These are phyloP conservation scores for Cryphonectria japonica DNA, from an alignment of 2,329 filamentous ascomycete species.

Conservation along the genomic window DNA sequence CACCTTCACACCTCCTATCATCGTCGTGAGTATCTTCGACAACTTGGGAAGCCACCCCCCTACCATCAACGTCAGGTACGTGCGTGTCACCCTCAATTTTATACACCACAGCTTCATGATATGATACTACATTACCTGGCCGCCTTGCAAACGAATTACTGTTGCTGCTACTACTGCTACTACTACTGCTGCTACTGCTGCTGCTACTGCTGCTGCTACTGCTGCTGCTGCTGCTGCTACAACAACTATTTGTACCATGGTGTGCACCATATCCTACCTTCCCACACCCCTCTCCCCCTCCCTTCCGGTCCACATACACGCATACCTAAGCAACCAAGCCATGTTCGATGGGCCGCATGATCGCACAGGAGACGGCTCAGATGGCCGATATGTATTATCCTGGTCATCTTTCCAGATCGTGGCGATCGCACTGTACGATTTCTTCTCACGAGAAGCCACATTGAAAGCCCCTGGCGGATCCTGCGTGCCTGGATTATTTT, in stretches of 20 bases:
- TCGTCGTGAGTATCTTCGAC: not conserved
- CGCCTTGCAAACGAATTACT: not conserved
- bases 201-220: not conserved
- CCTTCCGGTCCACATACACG: not conserved
- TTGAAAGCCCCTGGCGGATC: constrained; percentile 1
- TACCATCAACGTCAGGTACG: not conserved
- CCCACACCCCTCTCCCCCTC: not conserved
- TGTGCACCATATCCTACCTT: not conserved
- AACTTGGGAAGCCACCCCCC: not conserved
- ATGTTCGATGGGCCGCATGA: not conserved
- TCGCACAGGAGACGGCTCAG: not conserved
- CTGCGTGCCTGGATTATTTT: not conserved
- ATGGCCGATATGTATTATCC: constrained; percentile 4
- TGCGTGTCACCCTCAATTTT: not conserved
- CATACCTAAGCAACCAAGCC: not conserved
- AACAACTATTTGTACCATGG: not conserved
- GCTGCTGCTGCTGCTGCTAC: not conserved
- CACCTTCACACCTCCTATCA: not conserved
- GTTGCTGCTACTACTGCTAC: too few species aligned
- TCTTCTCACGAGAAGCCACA: not conserved
- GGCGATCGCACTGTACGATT: not conserved
- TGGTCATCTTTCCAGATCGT: constrained; percentile 8
- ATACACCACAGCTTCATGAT: not conserved
- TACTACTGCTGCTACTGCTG: not conserved
- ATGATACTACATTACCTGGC: not conserved